phyloP scores from a whole-genome alignment of 2,329 filamentous ascomycete genomes.

The Pseudogymnoascus sp. region DNA sequence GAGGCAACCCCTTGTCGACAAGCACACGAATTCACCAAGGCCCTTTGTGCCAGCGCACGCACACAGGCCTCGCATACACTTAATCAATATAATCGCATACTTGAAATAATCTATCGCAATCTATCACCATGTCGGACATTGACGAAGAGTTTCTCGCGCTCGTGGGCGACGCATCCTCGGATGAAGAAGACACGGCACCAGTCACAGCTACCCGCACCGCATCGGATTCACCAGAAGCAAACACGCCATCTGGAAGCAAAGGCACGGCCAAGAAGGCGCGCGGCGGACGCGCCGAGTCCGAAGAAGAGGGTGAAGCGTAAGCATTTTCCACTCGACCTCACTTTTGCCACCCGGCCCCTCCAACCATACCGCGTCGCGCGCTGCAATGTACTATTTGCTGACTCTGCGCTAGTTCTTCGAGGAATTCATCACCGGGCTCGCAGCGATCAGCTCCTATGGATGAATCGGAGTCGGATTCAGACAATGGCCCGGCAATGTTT shows the following conservation, averaged over 20 bases:
- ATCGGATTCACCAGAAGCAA: conserved; percentile 42
- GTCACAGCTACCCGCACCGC: conserved; percentile 27
- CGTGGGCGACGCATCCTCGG: conserved; percentile 63
- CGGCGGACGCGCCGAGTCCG: conserved; percentile 52
- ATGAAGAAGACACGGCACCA: conserved; percentile 41
- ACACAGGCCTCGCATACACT: neutral
- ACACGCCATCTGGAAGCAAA: conserved; percentile 29
- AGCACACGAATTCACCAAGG: neutral
- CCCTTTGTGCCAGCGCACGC: neutral
- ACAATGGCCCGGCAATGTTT: conserved; percentile 41
- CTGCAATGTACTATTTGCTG: conserved; percentile 9
- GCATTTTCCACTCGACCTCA: conserved; percentile 30
- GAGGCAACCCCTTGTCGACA: neutral
- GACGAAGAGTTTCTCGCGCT: conserved; percentile 92
- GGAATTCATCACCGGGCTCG: conserved; percentile 62
- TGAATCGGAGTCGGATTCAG: conserved; percentile 73
- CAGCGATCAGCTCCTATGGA: conserved; percentile 82
- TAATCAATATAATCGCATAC: neutral
- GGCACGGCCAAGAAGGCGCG: conserved; percentile 38
- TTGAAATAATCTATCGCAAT: neutral
- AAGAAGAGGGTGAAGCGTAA: conserved; percentile 80
- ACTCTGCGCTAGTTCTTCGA: conserved; percentile 51
- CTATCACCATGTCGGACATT: conserved; percentile 66
- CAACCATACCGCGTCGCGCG: conserved; percentile 11
- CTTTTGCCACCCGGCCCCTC: conserved; percentile 9